Evolutionary conservation across 495 filamentous ascomycete species (phyloP).

Genomic region (Pseudevernia furfuracea): DNA sequence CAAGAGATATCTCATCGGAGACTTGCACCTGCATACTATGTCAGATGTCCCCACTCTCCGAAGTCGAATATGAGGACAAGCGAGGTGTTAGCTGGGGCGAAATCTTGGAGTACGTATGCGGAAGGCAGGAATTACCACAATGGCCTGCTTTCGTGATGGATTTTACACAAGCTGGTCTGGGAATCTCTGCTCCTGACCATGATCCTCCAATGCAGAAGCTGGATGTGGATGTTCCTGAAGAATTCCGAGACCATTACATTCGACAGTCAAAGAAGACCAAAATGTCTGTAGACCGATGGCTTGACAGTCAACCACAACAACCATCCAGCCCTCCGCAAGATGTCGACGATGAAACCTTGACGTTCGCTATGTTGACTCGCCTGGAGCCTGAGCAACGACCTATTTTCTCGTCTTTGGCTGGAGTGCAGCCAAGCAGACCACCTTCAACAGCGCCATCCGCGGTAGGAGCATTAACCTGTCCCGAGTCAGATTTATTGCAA

Average conservation of each 20-base stretch:
- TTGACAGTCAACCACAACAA: slow-evolving; percentile 63
- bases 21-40: slow-evolving; percentile 77
- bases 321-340: slow-evolving; percentile 69
- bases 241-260: slow-evolving; percentile 81
- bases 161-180: slow-evolving; percentile 43
- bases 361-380: slow-evolving; percentile 86
- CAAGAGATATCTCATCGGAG: slow-evolving; percentile 77
- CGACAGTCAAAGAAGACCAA: slow-evolving; percentile 82
- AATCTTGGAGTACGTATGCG: slow-evolving; percentile 85
- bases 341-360: slow-evolving; percentile 85
- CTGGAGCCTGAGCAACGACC: slow-evolving; percentile 66
- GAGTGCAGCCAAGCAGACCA: slow-evolving; percentile 53
- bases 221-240: slow-evolving; percentile 84
- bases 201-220: slow-evolving; percentile 70
- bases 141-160: slow-evolving; percentile 83
- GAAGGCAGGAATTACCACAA: slow-evolving; percentile 69
- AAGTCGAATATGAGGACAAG: slow-evolving; percentile 44
- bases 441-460: slow-evolving; percentile 19
- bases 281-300: slow-evolving; percentile 76
- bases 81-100: slow-evolving; percentile 92
- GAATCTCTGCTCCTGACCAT: slow-evolving; percentile 43
- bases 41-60: slow-evolving; percentile 39
- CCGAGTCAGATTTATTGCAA: slow-evolving; percentile 58
- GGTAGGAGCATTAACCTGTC: slow-evolving; percentile 36
- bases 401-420: slow-evolving; percentile 68